Evolutionary conservation across 2,329 filamentous ascomycete genomes (phyloP), one percentile per base, ranked within the genome.

Genomic region (Aspergillus viridinutans): DNA sequence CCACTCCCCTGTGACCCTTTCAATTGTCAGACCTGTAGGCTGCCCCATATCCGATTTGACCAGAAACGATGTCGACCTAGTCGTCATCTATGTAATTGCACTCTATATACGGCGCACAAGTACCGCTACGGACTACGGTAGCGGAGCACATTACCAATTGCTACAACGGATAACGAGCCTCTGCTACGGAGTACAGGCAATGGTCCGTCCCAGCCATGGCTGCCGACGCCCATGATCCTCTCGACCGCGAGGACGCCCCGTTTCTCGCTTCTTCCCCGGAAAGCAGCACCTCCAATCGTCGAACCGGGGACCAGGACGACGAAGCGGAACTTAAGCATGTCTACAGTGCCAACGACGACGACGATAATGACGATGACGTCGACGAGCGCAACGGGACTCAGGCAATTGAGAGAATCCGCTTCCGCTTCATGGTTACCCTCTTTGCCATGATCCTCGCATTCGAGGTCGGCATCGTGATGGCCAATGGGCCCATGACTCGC

Each of bases 401-500:
- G 35, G 61, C 43, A 7, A 47, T 47, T 23, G 23, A 63, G n/a
- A 68, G 67, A 3, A 64, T 74, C 40, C 69, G 67, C 25, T 64
- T 69, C 21, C 72, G 72, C 3, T 65, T 80, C 12, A 72, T 74
- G 60, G 65, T 78, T 48, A 69, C 71, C 42, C 66, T 81, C 25
- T 72, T 80, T 58, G 65, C 72, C 35, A 73, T 80, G 59, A 64
- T 77, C 6, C 67, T 77, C 23, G 67, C 72, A 26, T 68, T 80
- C 57, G 78, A 81, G 58, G 67, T 79, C 14, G 79, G 78, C 28
- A 69, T 74, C 9, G 75, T 74, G 58, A 76, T 81, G 56, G 66
- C 74, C 23, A 69, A 74, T 17, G 74, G 78, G 0, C 78, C 79
- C 3, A 72, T 74, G 62, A 80, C 77, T 6, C 76, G 79, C 51